phyloP scores from a whole-genome alignment of 2,329 filamentous ascomycete genomes.

The Coleophoma cylindrospora region DNA sequence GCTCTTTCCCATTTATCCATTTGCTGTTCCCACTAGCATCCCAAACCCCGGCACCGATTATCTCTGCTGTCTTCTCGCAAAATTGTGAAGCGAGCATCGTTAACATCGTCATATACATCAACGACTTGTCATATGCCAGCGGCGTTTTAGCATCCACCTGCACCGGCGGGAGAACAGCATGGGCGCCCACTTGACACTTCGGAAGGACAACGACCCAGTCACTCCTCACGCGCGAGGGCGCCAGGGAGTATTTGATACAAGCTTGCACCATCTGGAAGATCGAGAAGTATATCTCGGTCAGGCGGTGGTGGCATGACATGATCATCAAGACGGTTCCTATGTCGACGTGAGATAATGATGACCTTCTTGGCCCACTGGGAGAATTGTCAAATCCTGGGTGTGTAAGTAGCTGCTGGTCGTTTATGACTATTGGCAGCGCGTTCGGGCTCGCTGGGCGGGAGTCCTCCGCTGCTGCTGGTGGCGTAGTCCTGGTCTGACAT shows the following conservation, averaged over 20 bases:
- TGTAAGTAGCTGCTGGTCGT: not conserved
- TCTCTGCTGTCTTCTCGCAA: not conserved
- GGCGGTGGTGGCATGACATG: slow-evolving; percentile 2
- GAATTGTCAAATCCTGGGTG: too few species aligned
- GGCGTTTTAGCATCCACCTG: slow-evolving; percentile 4
- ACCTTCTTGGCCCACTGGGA: too few species aligned
- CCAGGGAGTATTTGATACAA: slow-evolving; percentile 2
- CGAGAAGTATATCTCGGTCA: slow-evolving; percentile 4
- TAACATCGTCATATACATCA: slow-evolving; percentile 7
- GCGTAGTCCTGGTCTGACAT: not conserved
- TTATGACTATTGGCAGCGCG: not conserved
- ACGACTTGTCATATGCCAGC: not conserved
- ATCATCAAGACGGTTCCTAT: slow-evolving; percentile 4
- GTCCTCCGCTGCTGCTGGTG: not conserved
- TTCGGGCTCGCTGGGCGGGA: not conserved
- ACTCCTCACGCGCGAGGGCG: not conserved
- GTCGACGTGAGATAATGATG: slow-evolving; percentile 1
- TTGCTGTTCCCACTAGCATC: not conserved
- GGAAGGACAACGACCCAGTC: slow-evolving; percentile 1
- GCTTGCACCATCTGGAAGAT: slow-evolving; percentile 7
- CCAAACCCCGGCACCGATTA: not conserved
- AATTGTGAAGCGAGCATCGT: slow-evolving; percentile 4
- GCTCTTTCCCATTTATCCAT: not conserved
- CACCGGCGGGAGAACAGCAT: not conserved
- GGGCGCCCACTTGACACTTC: slow-evolving; percentile 2